phyloP scores from a whole-genome alignment of 371 early-diverging fungal species.

The Apophysomyces variabilis region DNA sequence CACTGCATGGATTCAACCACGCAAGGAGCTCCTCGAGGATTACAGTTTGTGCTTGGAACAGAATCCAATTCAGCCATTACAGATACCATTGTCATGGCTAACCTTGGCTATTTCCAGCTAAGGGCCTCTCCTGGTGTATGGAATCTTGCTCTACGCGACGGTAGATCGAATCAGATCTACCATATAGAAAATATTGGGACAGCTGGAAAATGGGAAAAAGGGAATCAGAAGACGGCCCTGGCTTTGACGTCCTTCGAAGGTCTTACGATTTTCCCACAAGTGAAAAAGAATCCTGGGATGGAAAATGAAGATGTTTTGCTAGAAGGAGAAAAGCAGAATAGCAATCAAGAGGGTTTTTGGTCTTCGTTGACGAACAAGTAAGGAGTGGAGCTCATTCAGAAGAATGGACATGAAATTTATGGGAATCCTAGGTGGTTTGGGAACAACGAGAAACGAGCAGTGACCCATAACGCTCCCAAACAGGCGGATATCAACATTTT shows the following conservation, averaged over 20 bases:
- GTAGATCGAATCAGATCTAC: slow-evolving; percentile 81
- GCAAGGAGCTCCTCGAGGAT: slow-evolving; percentile 81
- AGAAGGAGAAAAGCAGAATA: slow-evolving; percentile 24
- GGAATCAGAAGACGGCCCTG: slow-evolving; percentile 47
- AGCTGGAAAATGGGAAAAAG: slow-evolving; percentile 49
- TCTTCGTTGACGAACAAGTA: slow-evolving; percentile 55
- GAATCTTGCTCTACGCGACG: slow-evolving; percentile 78
- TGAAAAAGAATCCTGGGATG: slow-evolving; percentile 81
- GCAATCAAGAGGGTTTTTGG: slow-evolving; percentile 49
- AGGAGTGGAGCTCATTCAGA: slow-evolving; percentile 13
- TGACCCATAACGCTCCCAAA: slow-evolving; percentile 20
- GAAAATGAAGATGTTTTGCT: slow-evolving; percentile 76
- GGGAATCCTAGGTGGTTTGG: slow-evolving; percentile 24
- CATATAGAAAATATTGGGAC: slow-evolving; percentile 69
- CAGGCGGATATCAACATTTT: slow-evolving; percentile 89
- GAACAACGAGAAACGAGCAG: slow-evolving; percentile 17
- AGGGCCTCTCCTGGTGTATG: slow-evolving; percentile 92
- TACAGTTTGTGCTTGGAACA: slow-evolving; percentile 86
- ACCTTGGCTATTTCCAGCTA: slow-evolving; percentile 94
- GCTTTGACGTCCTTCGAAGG: slow-evolving; percentile 83
- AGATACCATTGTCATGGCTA: slow-evolving; percentile 96
- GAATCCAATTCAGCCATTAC: slow-evolving; percentile 54
- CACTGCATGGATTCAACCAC: slow-evolving; percentile 76
- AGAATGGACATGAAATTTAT: neutral
- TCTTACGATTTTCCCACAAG: slow-evolving; percentile 74